Conservation (phyloP, 352 stramenopile genomes). For the Globisporangium echinulatum region DNA sequence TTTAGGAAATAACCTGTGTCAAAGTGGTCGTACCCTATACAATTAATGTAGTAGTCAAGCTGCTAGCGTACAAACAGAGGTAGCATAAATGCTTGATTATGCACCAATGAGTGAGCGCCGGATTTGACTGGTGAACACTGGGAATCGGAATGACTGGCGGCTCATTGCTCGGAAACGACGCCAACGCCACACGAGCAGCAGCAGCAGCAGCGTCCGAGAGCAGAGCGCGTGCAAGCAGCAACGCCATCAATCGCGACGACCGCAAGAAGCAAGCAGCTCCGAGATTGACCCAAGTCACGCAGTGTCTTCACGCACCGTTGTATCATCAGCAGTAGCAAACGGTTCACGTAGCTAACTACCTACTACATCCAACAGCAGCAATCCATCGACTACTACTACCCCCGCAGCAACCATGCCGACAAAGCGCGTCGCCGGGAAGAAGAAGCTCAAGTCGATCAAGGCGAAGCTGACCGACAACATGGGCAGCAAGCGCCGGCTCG, state of each 20-base stretch:
- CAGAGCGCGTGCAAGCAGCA: no score
- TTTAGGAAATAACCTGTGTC: no score
- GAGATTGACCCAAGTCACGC: no score
- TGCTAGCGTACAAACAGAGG: no score
- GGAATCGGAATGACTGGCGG: conserved; percentile 15
- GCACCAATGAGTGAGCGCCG: conserved; percentile 13
- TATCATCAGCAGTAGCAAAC: background rate
- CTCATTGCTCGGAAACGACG: conserved; percentile 13
- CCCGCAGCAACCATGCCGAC: conserved; percentile 52
- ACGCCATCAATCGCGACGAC: no score
- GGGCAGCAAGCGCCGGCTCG: conserved; percentile 72
- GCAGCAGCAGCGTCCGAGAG: background rate
- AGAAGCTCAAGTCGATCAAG: conserved; percentile 89
- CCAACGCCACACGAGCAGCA: background rate
- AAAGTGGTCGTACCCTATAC: no score
- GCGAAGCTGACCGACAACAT: conserved; percentile 81
- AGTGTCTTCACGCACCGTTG: background rate
- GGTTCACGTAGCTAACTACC: background rate
- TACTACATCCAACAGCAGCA: background rate
- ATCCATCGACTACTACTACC: background rate
- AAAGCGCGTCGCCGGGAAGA: conserved; percentile 86
- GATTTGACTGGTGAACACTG: conserved; percentile 29
- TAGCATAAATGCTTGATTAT: conserved; percentile 6
- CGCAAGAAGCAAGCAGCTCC: no score
- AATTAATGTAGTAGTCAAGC: no score